Conservation (phyloP, 2,329 filamentous ascomycete species). For the Claviceps maximensis region DNA sequence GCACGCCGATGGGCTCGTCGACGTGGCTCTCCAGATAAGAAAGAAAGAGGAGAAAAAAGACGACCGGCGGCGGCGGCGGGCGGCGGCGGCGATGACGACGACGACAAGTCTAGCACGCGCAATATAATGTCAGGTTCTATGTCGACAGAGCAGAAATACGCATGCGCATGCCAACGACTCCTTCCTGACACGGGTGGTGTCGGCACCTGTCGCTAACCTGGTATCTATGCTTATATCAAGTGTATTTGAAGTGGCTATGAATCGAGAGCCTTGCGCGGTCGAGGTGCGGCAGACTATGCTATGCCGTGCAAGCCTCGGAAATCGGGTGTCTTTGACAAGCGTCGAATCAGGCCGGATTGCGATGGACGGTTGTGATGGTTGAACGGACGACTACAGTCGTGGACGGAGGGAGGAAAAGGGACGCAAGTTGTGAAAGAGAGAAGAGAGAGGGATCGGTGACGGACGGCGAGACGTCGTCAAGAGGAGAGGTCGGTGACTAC, state of each 20-base stretch:
- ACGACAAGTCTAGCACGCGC: neutral
- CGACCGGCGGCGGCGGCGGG: too few relatives aligned
- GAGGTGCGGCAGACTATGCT: neutral
- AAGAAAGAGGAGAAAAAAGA: neutral
- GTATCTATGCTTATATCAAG: neutral
- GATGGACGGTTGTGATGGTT: neutral
- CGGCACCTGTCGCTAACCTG: neutral
- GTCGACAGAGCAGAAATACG: neutral
- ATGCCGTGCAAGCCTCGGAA: neutral
- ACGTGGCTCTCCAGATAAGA: neutral
- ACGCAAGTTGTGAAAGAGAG: neutral
- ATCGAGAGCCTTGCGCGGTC: neutral
- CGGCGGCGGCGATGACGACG: too few relatives aligned
- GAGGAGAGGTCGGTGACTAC: too few relatives aligned
- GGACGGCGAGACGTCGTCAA: neutral
- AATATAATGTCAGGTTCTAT: too few relatives aligned
- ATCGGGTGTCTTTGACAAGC: neutral
- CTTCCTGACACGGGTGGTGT: neutral
- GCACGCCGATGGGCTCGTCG: constrained; percentile 1
- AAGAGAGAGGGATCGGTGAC: neutral
- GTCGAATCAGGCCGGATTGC: neutral
- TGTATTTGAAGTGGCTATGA: neutral
- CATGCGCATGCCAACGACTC: neutral
- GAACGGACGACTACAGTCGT: neutral
- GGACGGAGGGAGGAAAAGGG: neutral